These are phyloP conservation scores for Auricularia cornea DNA, from an alignment of 768 basidiomycete species.

Conservation along the genomic window DNA sequence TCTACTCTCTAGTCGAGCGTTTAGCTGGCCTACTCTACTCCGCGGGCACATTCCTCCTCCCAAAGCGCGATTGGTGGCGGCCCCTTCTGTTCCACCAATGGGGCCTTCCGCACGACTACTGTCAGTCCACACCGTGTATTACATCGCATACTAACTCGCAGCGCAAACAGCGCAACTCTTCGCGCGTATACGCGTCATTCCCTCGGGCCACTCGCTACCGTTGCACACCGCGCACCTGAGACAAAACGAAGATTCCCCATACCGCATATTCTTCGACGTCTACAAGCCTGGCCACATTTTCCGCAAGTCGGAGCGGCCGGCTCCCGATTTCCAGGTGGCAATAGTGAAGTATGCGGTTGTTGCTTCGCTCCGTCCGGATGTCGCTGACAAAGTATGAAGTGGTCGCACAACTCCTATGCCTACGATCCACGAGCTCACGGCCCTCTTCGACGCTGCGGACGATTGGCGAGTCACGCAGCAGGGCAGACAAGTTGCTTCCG, in stretches of 20 bases:
- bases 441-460: conserved; percentile 40
- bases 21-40: conserved; percentile 10
- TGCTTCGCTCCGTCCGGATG: conserved; percentile 4
- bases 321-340: conserved; percentile 80
- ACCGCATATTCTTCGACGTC: conserved; percentile 78
- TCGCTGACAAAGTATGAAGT: no score
- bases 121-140: conserved; percentile 30
- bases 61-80: conserved; percentile 56
- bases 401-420: conserved; percentile 80
- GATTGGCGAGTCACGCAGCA: not conserved
- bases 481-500: not conserved
- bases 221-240: conserved; percentile 27
- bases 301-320: conserved; percentile 56
- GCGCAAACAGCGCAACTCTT: conserved; percentile 53
- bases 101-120: conserved; percentile 38
- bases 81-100: conserved; percentile 44
- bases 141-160: not conserved
- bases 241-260: conserved; percentile 39
- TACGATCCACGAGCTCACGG: conserved; percentile 64
- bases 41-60: conserved; percentile 16
- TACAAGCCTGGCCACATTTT: conserved; percentile 88
- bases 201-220: conserved; percentile 50
- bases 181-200: conserved; percentile 60
- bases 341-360: conserved; percentile 67
- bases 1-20: conserved; percentile 25